Conservation (phyloP, 108 stramenopile species). For the Pseudonitzschia delicatissima region DNA sequence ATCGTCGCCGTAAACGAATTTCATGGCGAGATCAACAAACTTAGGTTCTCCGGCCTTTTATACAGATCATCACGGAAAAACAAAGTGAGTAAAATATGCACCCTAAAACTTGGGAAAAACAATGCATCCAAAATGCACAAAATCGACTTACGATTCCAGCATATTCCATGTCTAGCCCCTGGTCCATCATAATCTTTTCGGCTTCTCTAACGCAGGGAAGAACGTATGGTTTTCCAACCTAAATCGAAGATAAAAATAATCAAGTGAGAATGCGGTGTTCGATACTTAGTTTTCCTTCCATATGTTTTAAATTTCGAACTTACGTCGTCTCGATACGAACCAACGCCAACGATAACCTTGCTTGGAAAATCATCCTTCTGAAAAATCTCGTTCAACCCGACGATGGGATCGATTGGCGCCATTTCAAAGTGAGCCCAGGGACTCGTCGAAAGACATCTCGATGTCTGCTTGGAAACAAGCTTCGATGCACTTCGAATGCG, state of each 20-base stretch:
- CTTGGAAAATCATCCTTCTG: conserved; percentile 67
- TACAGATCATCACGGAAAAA: background rate
- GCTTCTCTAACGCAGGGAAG: conserved; percentile 94
- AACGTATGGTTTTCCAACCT: conserved; percentile 90
- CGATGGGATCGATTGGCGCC: conserved; percentile 97
- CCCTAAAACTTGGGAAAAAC: background rate
- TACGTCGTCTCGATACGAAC: conserved; percentile 92
- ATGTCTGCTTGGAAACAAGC: background rate
- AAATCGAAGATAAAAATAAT: background rate
- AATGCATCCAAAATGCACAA: background rate
- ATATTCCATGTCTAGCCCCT: conserved; percentile 79
- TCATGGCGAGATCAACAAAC: conserved; percentile 85
- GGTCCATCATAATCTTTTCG: conserved; percentile 73
- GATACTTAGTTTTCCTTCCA: too few relatives aligned
- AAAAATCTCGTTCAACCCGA: conserved; percentile 91
- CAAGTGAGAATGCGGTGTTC: too few relatives aligned
- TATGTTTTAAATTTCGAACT: background rate
- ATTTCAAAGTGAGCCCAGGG: conserved; percentile 84
- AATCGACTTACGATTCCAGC: conserved; percentile 61
- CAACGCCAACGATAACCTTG: conserved; percentile 92
- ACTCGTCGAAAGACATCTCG: conserved; percentile 27
- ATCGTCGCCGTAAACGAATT: conserved; percentile 95
- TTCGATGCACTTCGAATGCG: background rate
- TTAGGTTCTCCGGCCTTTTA: conserved; percentile 84
- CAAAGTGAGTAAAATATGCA: background rate